Evolutionary conservation across 1,284 basidiomycete species (phyloP).

Genomic region (Cystobasidium slooffiae): DNA sequence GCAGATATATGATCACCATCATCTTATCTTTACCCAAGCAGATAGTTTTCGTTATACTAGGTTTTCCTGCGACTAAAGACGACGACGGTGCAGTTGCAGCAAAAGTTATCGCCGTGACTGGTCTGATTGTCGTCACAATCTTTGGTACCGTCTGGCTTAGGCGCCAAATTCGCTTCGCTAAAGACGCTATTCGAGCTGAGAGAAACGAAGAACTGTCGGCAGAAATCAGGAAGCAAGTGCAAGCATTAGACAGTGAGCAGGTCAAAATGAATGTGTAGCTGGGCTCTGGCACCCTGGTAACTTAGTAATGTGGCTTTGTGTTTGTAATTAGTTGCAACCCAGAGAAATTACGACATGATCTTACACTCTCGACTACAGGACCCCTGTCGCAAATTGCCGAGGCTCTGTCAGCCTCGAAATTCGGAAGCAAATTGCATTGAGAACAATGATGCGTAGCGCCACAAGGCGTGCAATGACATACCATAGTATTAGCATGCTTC

Average conservation of each 20-base stretch:
- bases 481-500: too few species aligned
- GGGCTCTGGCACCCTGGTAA: too few species aligned
- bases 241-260: background rate
- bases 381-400: too few species aligned
- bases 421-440: too few species aligned
- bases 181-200: constrained; percentile 19
- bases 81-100: background rate
- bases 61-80: constrained; percentile 11
- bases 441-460: too few species aligned
- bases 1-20: constrained; percentile 25
- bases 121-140: constrained; percentile 5
- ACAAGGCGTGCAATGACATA: too few species aligned
- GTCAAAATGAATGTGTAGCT: background rate
- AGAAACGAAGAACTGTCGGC: constrained; percentile 4
- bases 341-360: too few species aligned
- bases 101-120: constrained; percentile 3
- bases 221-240: constrained; percentile 7
- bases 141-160: constrained; percentile 16
- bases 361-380: too few species aligned
- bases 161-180: constrained; percentile 8
- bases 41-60: constrained; percentile 34
- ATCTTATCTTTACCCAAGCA: constrained; percentile 35
- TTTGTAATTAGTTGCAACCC: too few species aligned
- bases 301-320: too few species aligned
- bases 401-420: too few species aligned